These are phyloP conservation scores for Agarophyton chilense DNA, from an alignment of 23 red algal genomes.

Conservation along the genomic window DNA sequence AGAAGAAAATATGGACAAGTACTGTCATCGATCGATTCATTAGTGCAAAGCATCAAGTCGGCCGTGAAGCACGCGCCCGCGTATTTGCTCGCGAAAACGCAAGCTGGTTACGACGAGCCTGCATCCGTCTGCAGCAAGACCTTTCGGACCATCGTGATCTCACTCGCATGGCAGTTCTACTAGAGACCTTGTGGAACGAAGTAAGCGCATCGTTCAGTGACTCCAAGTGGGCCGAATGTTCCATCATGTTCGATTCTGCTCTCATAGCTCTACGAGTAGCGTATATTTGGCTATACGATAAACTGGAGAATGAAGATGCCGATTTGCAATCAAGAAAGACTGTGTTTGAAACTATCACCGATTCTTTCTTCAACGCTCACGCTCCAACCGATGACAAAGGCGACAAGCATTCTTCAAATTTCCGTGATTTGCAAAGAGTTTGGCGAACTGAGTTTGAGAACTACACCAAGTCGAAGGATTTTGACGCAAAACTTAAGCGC, in stretches of 20 bases:
- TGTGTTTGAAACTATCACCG: slow-evolving; percentile 33
- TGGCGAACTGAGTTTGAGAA: slow-evolving; percentile 54
- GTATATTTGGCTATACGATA: slow-evolving; percentile 55
- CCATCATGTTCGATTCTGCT: slow-evolving; percentile 53
- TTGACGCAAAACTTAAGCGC: slow-evolving; percentile 11
- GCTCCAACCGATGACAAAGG: slow-evolving; percentile 40
- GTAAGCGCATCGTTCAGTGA: slow-evolving; percentile 23
- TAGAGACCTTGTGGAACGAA: slow-evolving; percentile 56
- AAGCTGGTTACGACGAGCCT: slow-evolving; percentile 19
- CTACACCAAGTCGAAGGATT: slow-evolving; percentile 17
- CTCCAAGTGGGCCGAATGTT: slow-evolving; percentile 46
- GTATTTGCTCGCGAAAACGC: slow-evolving; percentile 37
- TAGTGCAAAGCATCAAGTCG: background rate
- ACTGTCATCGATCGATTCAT: slow-evolving; percentile 45
- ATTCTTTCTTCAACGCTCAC: slow-evolving; percentile 30
- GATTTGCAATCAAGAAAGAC: background rate
- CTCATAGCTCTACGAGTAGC: slow-evolving; percentile 56
- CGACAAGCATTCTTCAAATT: slow-evolving; percentile 64
- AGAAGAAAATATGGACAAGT: slow-evolving; percentile 27
- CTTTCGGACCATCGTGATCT: slow-evolving; percentile 44
- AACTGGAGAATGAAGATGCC: slow-evolving; percentile 30
- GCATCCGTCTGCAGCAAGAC: slow-evolving; percentile 9
- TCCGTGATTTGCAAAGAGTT: slow-evolving; percentile 31
- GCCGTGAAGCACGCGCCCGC: slow-evolving; percentile 19
- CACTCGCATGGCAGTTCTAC: slow-evolving; percentile 1